Percentiles rank a stretch among this genome's conserved stretches.
Conservation (phyloP, 1,139 yeast genomes). For the Blastobotrys ciferrii region DNA sequence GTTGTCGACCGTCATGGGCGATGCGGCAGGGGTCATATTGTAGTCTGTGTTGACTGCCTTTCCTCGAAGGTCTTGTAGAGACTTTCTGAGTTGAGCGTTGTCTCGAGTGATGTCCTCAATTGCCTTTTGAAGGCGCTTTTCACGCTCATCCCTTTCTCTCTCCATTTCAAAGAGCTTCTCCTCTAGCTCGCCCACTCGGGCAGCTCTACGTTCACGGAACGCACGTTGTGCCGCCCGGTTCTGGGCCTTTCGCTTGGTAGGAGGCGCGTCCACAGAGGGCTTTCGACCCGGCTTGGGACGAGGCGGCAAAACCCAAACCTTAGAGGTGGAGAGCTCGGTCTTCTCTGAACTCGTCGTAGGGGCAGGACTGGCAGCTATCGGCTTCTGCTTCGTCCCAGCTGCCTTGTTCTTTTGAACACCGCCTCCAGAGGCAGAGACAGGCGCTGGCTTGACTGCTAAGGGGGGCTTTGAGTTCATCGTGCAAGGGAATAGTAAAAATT, state of each 20-base stretch:
- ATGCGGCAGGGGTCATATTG: conserved; percentile 48
- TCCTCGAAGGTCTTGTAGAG: conserved; percentile 19
- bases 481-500: background rate
- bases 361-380: conserved; percentile 15
- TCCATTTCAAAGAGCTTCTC: conserved; percentile 59
- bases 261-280: conserved; percentile 61
- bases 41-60: conserved; percentile 19
- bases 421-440: background rate
- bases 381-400: conserved; percentile 5
- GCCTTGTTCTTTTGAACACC: conserved; percentile 9
- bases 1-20: conserved; percentile 25
- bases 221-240: conserved; percentile 96
- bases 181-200: conserved; percentile 52
- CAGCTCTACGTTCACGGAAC: conserved; percentile 78
- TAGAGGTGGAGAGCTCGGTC: conserved; percentile 52
- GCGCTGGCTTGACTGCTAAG: conserved; percentile 8
- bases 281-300: conserved; percentile 89
- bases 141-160: conserved; percentile 45
- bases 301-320: conserved; percentile 89
- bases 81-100: conserved; percentile 21
- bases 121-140: conserved; percentile 24
- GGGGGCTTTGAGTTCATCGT: conserved; percentile 8
- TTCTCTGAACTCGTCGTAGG: conserved; percentile 11
- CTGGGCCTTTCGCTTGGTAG: conserved; percentile 76
- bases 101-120: conserved; percentile 23